Conservation (phyloP, 192 early-diverging fungal genomes). For the Kickxella alabastrina region DNA sequence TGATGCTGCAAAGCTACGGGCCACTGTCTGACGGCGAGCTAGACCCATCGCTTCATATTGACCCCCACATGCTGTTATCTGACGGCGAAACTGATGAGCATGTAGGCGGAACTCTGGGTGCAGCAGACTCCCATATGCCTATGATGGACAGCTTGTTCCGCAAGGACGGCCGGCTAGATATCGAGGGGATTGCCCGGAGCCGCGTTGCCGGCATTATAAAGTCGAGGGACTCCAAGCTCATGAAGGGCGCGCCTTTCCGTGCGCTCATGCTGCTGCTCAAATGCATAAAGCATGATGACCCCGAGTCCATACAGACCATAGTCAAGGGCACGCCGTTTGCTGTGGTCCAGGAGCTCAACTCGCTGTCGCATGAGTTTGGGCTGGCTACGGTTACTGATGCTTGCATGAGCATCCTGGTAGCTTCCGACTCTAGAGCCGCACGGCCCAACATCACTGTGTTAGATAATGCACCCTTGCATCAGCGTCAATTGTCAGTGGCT, state of each 20-base stretch:
- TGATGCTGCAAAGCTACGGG: too few species aligned
- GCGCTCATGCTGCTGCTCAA: constrained; percentile 37
- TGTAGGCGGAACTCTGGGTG: neutral
- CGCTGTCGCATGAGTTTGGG: constrained; percentile 32
- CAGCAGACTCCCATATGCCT: too few species aligned
- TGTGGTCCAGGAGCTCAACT: constrained; percentile 27
- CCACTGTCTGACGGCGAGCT: constrained; percentile 38
- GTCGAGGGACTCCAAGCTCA: constrained; percentile 25
- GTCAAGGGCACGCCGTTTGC: constrained; percentile 6
- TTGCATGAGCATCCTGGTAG: constrained; percentile 17
- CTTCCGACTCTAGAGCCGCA: too few species aligned
- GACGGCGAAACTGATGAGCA: constrained; percentile 14
- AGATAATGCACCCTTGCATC: too few species aligned
- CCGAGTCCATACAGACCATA: constrained; percentile 8
- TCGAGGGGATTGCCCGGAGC: constrained; percentile 20
- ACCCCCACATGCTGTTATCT: constrained; percentile 6
- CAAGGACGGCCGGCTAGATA: constrained; percentile 8
- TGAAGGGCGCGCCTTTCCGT: constrained; percentile 18
- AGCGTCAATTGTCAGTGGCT: too few species aligned
- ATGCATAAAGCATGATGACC: constrained; percentile 28
- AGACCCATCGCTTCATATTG: neutral
- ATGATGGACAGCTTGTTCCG: neutral
- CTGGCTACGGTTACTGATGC: constrained; percentile 24
- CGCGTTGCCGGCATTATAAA: constrained; percentile 21
- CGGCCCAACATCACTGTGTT: too few species aligned